phyloP scores from a whole-genome alignment of 1,139 yeast species.

The Pichia sp. region DNA sequence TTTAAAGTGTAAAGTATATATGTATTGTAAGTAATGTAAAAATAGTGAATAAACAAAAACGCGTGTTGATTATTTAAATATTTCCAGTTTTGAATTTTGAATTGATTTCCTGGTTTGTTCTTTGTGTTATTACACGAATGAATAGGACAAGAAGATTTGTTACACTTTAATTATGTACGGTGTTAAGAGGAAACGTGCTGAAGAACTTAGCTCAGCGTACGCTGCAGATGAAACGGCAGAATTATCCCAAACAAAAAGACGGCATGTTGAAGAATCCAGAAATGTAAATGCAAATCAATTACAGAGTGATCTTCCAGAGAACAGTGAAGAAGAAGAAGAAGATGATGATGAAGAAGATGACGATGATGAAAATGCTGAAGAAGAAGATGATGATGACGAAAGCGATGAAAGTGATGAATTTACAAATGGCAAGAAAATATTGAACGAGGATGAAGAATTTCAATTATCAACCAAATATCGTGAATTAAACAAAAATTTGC shows the following conservation, averaged over 20 bases:
- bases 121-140: too few species aligned
- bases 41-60: too few species aligned
- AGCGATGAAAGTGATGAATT: constrained; percentile 17
- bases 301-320: background rate
- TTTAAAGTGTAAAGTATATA: too few species aligned
- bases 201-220: too few species aligned
- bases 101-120: too few species aligned
- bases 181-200: background rate
- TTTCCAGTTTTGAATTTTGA: too few species aligned
- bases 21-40: too few species aligned
- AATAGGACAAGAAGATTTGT: too few species aligned
- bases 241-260: background rate
- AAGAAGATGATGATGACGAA: constrained; percentile 16
- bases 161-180: background rate
- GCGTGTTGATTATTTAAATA: too few species aligned
- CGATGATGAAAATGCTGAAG: constrained; percentile 5
- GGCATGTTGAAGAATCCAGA: background rate
- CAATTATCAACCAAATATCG: constrained; percentile 31
- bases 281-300: background rate
- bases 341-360: constrained; percentile 6
- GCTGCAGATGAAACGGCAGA: too few species aligned
- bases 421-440: constrained; percentile 3
- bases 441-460: constrained; percentile 27
- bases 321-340: background rate
- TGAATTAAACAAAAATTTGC: constrained; percentile 29